Evolutionary conservation across 2,329 filamentous ascomycete species (phyloP).

Genomic region (Piedraia hortae): DNA sequence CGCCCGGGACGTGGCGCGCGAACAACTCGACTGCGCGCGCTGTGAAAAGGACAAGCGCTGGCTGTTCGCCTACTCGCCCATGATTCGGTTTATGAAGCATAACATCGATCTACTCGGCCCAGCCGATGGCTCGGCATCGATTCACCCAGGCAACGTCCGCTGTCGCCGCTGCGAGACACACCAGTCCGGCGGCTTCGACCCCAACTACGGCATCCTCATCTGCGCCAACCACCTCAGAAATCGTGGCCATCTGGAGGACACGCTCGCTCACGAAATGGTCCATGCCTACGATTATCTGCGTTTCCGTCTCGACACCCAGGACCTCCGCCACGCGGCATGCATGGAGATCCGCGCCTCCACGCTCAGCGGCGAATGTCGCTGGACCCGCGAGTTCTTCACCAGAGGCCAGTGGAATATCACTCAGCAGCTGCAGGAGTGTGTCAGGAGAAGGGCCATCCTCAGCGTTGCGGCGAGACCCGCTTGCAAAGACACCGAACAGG

Average conservation of each 20-base stretch:
- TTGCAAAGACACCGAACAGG: constrained; percentile 63
- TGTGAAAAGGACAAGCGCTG: constrained; percentile 67
- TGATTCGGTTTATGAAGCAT: constrained; percentile 62
- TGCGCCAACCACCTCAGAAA: constrained; percentile 79
- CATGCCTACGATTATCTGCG: constrained; percentile 84
- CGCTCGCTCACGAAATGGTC: constrained; percentile 88
- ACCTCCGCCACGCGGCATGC: constrained; percentile 73
- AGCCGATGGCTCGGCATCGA: constrained; percentile 22
- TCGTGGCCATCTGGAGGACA: constrained; percentile 67
- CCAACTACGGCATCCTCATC: constrained; percentile 63
- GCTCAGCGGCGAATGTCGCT: constrained; percentile 80
- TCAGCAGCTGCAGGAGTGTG: constrained; percentile 82
- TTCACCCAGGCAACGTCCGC: constrained; percentile 48
- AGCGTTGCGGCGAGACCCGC: constrained; percentile 53
- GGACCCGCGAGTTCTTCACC: constrained; percentile 60
- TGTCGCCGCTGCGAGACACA: constrained; percentile 53
- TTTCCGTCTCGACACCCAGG: constrained; percentile 67
- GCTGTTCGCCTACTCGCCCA: constrained; percentile 58
- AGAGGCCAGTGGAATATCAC: constrained; percentile 69
- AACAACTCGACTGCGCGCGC: constrained; percentile 47
- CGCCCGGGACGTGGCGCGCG: constrained; percentile 46
- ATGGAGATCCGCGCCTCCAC: constrained; percentile 89
- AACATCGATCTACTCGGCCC: constrained; percentile 49
- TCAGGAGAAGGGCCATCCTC: constrained; percentile 50
- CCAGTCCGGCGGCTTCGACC: constrained; percentile 60